A percentile compares a stretch with the other conserved stretches of the same genome.
Evolutionary conservation across 2,329 filamentous ascomycete species (phyloP).

Genomic region (Pestalotiopsis sp.): DNA sequence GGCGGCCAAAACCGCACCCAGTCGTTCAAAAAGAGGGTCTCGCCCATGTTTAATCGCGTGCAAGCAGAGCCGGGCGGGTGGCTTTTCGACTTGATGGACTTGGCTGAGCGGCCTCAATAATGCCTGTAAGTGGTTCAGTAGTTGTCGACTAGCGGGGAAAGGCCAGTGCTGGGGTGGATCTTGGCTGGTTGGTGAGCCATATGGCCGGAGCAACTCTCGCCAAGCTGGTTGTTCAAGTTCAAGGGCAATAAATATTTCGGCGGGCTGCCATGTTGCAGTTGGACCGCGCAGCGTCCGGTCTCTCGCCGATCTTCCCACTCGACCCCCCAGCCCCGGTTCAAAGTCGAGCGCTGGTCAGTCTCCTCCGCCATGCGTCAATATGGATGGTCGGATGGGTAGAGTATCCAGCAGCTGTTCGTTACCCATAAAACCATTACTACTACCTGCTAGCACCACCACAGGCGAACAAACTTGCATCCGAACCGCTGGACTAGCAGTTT

Average conservation of each 20-base stretch:
- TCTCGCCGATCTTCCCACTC: conserved; percentile 4
- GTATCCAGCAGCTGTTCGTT: not conserved
- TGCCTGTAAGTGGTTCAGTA: conserved; percentile 6
- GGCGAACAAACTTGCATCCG: not conserved
- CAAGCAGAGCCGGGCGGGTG: not conserved
- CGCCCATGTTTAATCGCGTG: not conserved
- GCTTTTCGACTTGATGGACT: not conserved
- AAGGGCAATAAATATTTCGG: not conserved
- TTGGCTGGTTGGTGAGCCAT: not conserved
- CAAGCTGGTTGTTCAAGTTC: not conserved
- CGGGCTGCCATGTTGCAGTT: not conserved
- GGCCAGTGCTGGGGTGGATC: conserved; percentile 1
- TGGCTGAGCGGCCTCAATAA: not conserved
- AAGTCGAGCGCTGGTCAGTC: not conserved
- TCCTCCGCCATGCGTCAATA: not conserved
- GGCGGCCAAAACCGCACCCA: not conserved
- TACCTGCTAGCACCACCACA: not conserved
- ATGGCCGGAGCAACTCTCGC: conserved; percentile 4
- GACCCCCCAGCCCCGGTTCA: not conserved
- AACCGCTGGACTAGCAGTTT: not conserved
- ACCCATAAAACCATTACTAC: not conserved
- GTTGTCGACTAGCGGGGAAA: conserved; percentile 1
- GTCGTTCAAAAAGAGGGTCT: not conserved
- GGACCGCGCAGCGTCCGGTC: not conserved
- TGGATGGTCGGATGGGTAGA: not conserved